Conservation (phyloP, 345 rosid genomes). For the Cardamine resedifolia region DNA sequence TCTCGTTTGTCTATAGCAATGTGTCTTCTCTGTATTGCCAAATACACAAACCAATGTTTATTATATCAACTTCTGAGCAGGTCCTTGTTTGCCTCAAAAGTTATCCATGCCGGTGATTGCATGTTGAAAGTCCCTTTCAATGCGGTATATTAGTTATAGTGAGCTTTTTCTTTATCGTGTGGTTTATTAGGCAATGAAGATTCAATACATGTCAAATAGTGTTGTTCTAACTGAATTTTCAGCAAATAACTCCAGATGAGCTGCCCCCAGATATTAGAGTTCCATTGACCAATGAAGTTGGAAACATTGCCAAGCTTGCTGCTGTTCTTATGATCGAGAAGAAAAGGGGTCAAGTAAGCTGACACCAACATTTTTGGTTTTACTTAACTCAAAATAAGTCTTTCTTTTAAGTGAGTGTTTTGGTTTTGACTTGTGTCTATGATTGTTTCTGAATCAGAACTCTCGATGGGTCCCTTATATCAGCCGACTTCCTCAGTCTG, state of each 20-base stretch:
- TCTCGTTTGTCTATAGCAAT: background rate
- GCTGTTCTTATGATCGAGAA: conserved; percentile 52
- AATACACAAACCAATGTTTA: conserved; percentile 2
- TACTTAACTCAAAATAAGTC: background rate
- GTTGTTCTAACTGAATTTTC: conserved; percentile 35
- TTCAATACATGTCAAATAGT: background rate
- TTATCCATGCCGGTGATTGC: conserved; percentile 64
- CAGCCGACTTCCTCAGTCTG: conserved; percentile 60
- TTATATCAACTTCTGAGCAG: conserved; percentile 43
- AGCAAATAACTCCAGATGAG: conserved; percentile 70
- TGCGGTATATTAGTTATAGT: conserved; percentile 41
- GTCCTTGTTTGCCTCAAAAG: conserved; percentile 61
- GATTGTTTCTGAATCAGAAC: conserved; percentile 42
- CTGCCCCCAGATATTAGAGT: conserved; percentile 49
- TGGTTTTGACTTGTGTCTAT: conserved; percentile 23
- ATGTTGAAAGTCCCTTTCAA: conserved; percentile 66
- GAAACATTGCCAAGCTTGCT: conserved; percentile 64
- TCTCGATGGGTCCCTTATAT: conserved; percentile 78
- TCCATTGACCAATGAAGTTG: conserved; percentile 47
- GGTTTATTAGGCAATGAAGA: background rate
- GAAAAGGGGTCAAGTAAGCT: conserved; percentile 53
- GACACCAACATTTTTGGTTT: background rate
- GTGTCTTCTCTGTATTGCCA: background rate
- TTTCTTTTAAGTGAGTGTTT: background rate
- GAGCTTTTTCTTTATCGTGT: background rate